Base-by-base conservation (phyloP, 2,329 filamentous ascomycete species). In the Ascochyta viciae-villosae region DNA sequence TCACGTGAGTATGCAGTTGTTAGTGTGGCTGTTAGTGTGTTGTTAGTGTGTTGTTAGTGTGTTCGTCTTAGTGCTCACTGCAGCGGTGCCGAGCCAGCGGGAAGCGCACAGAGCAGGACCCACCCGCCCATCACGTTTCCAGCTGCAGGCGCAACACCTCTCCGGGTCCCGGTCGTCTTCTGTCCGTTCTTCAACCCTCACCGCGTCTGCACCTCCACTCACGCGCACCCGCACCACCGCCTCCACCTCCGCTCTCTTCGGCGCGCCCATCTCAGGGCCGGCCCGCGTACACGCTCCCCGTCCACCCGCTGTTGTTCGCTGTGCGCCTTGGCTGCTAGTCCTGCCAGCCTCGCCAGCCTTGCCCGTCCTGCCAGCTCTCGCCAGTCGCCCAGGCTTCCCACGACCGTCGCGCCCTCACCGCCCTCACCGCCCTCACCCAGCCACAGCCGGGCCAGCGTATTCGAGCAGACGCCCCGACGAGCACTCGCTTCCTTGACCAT, bases 401-500 rank as follows among this genome's bases (percentile, higher is more conserved):
- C 61, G 41, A 29, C 45, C 63, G 62, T 62, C 65, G 64, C 65
- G 55, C 57, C 34, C 24, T 26, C 24, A 5, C 24, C 24, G 24
- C 24, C 16, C 16, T 16, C 16, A 16, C 29, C 29, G 10, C 29
- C 29, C 10, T 29, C 48, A 39, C 16, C 24, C 52, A 42, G 41
- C 47, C 47, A n/a, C 35, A 22, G 37, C 12, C 46, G 46, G 34
- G 46, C 16, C 60, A 34, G 56, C 31, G 48, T 53, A 43, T 37
- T 40, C 57, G 34, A 61, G 53, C 52, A 29, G 27, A 26, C 37
- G 35, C 49, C 22, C 57, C 50, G 46, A 40, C 24, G 9, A n/a
- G 46, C 31, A 27, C 33, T 39, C 19, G 37, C 12, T 16, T 19
- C 19, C 19, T 19, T 19, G 53, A 77, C 68, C 65, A 96, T 97